Base-by-base conservation (phyloP, 2,329 filamentous ascomycete genomes). In the Ophiostoma piceae region DNA sequence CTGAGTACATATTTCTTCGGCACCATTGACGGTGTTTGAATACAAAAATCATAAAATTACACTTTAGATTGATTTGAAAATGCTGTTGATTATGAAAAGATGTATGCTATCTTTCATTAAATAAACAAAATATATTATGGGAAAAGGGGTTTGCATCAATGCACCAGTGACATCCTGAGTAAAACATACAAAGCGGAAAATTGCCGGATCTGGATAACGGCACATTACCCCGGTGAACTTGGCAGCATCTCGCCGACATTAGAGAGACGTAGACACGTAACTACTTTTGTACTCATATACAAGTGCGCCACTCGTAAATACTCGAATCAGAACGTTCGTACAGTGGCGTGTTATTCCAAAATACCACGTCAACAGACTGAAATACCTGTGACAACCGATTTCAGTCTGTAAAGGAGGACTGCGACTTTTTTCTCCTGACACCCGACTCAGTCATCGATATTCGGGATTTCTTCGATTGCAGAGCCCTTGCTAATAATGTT, bases 401-500 rank as follows among this genome's bases (percentile, higher is more conserved):
- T 62, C 22, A 62, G 57, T 62, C 57, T 7, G 57, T 29, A 62
- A 62, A 62, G 14, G 57, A 62, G 2, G 57, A 62, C n/a, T 62
- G 22, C 3, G 57, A 62, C 26, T 32, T 29, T 26, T 16, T 32
- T 19, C 57, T 26, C 26, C 57, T 62, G 11, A 62, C 57, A 16
- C n/a, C 22, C 26, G 57, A 62, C 57, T 62, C 57, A 3, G 57
- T 32, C 26, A 32, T 62, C 9, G 35, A 65, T 22, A n/a, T 39
- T 9, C 35, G 62, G 0, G 62, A 39, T 19, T 12, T 7, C 26
- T 65, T 22, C 7, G 32, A 39, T 5, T 66, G 39, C 37, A 72
- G 35, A 0, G 47, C 66, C 57, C 57, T 66, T n/a, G 66, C 71
- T 19, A 73, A 14, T 3, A 73, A 51, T 0, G 71, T 22, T 14